Percentiles rank a stretch among this genome's conserved stretches.
phyloP scores from a whole-genome alignment of 306 rosid genomes.

The Vigna radiata region DNA sequence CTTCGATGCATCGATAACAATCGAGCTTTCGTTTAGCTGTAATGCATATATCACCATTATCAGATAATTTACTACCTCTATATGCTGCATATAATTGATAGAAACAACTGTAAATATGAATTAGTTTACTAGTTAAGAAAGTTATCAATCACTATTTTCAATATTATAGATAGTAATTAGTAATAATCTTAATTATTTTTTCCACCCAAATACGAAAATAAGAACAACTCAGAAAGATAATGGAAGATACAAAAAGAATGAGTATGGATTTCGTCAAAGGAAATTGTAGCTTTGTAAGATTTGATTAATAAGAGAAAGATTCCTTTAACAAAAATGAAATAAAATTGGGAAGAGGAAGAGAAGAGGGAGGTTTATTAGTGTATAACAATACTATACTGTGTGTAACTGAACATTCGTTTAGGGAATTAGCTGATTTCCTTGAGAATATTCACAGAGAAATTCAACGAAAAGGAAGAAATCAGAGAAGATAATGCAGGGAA shows the following conservation, averaged over 20 bases:
- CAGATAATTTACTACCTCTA: slow-evolving; percentile 7
- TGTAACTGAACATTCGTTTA: slow-evolving; percentile 25
- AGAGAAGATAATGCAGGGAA: slow-evolving; percentile 48
- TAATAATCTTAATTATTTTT: slow-evolving; percentile 19
- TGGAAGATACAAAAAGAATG: slow-evolving; percentile 9
- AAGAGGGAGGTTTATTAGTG: background rate
- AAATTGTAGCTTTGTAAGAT: background rate
- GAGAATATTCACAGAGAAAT: slow-evolving; percentile 43
- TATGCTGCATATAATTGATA: background rate
- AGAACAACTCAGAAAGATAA: background rate
- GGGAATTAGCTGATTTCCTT: slow-evolving; percentile 37
- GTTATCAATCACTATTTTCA: background rate
- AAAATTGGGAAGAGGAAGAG: slow-evolving; percentile 25
- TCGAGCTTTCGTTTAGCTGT: slow-evolving; percentile 78
- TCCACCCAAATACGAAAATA: background rate
- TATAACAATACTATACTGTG: background rate
- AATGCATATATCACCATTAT: slow-evolving; percentile 31
- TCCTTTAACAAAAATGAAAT: slow-evolving; percentile 3
- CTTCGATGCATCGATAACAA: slow-evolving; percentile 88
- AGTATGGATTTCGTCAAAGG: background rate
- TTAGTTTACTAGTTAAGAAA: slow-evolving; percentile 22
- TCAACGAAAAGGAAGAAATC: slow-evolving; percentile 52
- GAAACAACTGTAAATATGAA: background rate
- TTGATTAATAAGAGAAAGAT: background rate
- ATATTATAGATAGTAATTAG: background rate